Evolutionary conservation across 345 rosid genomes (phyloP).

Genomic region (Conringia planisiliqua): DNA sequence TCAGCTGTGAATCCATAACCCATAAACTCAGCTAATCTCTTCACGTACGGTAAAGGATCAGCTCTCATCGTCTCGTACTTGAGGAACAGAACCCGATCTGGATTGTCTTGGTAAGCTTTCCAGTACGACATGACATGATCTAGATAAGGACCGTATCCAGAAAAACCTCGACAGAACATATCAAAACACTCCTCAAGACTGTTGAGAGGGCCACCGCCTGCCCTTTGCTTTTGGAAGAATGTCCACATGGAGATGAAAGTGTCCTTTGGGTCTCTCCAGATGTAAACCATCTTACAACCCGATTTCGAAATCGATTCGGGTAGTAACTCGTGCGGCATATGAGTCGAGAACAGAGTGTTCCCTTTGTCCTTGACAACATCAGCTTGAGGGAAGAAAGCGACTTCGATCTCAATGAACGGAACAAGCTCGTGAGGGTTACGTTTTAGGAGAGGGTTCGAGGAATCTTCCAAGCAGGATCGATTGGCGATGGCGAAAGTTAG

Average conservation of each 20-base stretch:
- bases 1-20: neutral
- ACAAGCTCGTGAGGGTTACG: slow-evolving; percentile 28
- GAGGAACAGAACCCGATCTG: neutral
- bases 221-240: slow-evolving; percentile 18
- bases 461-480: neutral
- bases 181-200: slow-evolving; percentile 24
- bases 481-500: slow-evolving; percentile 15
- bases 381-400: neutral
- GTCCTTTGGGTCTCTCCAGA: slow-evolving; percentile 42
- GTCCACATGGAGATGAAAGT: slow-evolving; percentile 37
- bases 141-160: slow-evolving; percentile 3
- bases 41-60: slow-evolving; percentile 11
- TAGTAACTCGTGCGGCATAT: neutral
- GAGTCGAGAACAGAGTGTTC: slow-evolving; percentile 21
- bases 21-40: slow-evolving; percentile 21
- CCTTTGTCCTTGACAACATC: slow-evolving; percentile 1
- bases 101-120: slow-evolving; percentile 11
- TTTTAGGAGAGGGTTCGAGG: neutral
- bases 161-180: slow-evolving; percentile 11
- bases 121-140: slow-evolving; percentile 18
- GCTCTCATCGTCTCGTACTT: slow-evolving; percentile 6
- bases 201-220: neutral
- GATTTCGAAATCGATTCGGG: neutral
- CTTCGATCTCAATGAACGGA: slow-evolving; percentile 13
- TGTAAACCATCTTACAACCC: slow-evolving; percentile 39